Conservation (phyloP, 1,284 basidiomycete genomes). For the Agroathelia rolfsii region DNA sequence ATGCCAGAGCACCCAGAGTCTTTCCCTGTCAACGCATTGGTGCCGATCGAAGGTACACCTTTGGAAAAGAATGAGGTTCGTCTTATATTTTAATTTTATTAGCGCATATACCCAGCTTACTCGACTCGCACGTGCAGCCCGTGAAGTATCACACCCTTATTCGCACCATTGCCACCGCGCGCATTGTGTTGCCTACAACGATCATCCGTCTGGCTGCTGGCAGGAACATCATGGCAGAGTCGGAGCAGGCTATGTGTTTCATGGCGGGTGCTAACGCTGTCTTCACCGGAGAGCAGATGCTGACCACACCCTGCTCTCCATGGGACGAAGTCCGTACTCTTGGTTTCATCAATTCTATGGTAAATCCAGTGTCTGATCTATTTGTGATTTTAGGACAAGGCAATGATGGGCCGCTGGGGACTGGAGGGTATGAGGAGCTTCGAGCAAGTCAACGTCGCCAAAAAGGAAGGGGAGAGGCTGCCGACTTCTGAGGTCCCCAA, state of each 20-base stretch:
- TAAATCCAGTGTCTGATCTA: conserved; percentile 9
- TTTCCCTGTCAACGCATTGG: conserved; percentile 95
- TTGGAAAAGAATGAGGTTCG: conserved; percentile 62
- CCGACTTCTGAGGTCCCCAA: conserved; percentile 9
- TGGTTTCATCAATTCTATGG: conserved; percentile 13
- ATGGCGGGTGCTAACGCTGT: conserved; percentile 98
- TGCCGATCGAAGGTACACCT: conserved; percentile 69
- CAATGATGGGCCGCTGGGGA: conserved; percentile 91
- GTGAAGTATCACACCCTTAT: conserved; percentile 79
- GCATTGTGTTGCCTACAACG: conserved; percentile 84
- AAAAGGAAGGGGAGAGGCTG: conserved; percentile 37
- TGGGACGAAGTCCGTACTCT: conserved; percentile 64
- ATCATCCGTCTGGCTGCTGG: conserved; percentile 70
- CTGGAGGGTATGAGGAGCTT: conserved; percentile 87
- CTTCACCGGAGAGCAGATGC: conserved; percentile 95
- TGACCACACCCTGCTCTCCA: conserved; percentile 89
- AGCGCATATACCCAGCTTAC: conserved; percentile 10
- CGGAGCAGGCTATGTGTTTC: conserved; percentile 86
- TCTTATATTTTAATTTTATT: conserved; percentile 10
- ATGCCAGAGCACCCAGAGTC: conserved; percentile 95
- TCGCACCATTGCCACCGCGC: conserved; percentile 90
- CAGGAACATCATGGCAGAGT: conserved; percentile 1
- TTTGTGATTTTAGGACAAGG: conserved; percentile 60
- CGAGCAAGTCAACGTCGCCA: conserved; percentile 47
- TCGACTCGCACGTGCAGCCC: too few species aligned